These are phyloP conservation scores for Eutypa lata DNA, from an alignment of 2,329 filamentous ascomycete genomes.

Conservation along the genomic window DNA sequence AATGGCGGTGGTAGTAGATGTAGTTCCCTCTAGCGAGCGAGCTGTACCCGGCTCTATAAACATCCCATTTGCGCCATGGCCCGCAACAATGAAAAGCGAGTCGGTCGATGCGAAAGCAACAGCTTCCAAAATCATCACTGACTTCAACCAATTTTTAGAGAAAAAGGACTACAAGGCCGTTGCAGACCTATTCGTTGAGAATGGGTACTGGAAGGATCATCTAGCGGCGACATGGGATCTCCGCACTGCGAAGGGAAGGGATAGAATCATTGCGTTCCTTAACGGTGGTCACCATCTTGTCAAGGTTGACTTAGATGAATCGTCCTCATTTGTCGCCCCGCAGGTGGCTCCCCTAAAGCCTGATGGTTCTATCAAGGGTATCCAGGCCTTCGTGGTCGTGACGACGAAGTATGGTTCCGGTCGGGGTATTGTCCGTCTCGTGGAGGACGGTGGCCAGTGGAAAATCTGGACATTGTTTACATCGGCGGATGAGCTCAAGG, in stretches of 20 bases:
- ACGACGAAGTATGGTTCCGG: conserved; percentile 45
- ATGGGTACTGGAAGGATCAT: conserved; percentile 58
- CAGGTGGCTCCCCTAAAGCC: conserved; percentile 39
- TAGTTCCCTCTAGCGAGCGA: conserved; percentile 24
- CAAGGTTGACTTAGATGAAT: conserved; percentile 37
- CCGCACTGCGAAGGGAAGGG: conserved; percentile 46
- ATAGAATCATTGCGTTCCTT: conserved; percentile 36
- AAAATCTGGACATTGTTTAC: conserved; percentile 58
- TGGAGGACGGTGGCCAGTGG: conserved; percentile 39
- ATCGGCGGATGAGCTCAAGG: conserved; percentile 40
- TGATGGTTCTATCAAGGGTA: conserved; percentile 40
- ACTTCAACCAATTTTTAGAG: conserved; percentile 36
- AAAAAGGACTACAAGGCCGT: conserved; percentile 30
- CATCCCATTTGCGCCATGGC: conserved; percentile 39
- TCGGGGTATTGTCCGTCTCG: conserved; percentile 46
- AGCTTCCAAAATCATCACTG: conserved; percentile 31
- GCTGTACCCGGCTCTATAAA: conserved; percentile 33
- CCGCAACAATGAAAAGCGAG: conserved; percentile 30
- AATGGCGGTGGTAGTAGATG: conserved; percentile 10
- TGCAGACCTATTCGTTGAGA: conserved; percentile 43
- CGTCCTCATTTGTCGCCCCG: conserved; percentile 36
- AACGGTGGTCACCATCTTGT: conserved; percentile 25
- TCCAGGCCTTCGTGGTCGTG: conserved; percentile 49
- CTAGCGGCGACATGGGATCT: conserved; percentile 54
- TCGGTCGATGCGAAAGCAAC: conserved; percentile 33